Evolutionary conservation across 768 basidiomycete species (phyloP).

Genomic region (Tricholoma sp.): DNA sequence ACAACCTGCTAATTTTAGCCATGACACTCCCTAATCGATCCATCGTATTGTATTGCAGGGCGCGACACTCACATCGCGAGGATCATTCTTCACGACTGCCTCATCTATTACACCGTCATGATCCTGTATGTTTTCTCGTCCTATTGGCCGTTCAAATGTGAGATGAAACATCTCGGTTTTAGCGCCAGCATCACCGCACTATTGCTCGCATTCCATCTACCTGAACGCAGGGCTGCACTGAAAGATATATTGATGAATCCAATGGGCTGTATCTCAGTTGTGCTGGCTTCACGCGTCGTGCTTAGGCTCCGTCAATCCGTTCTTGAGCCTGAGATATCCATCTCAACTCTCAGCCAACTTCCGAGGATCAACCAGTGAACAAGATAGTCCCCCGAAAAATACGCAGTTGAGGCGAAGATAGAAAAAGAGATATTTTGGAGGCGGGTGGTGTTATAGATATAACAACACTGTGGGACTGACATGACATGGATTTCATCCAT

Average conservation of each 20-base stretch:
- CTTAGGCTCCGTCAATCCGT: neutral
- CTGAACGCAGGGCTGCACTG: neutral
- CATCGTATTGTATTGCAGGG: neutral
- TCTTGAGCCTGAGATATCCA: neutral
- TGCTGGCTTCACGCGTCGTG: neutral
- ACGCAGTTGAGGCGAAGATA: neutral
- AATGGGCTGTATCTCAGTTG: neutral
- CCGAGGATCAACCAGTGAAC: neutral
- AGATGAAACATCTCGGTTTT: neutral
- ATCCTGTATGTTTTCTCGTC: neutral
- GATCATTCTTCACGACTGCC: neutral
- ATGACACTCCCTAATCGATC: neutral
- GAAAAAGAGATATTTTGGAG: neutral
- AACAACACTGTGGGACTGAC: too few relatives aligned
- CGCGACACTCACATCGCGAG: neutral
- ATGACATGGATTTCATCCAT: too few relatives aligned
- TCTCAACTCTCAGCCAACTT: slow-evolving; percentile 9
- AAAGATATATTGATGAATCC: neutral
- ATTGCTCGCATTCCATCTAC: neutral
- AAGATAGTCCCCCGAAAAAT: too few relatives aligned
- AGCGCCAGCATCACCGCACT: neutral
- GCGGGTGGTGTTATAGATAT: too few relatives aligned
- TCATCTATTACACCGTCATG: neutral
- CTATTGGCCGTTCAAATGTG: neutral
- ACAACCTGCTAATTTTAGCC: neutral